Base-by-base conservation (phyloP, 1,284 basidiomycete genomes). In the Sphaerobolus stellatus region DNA sequence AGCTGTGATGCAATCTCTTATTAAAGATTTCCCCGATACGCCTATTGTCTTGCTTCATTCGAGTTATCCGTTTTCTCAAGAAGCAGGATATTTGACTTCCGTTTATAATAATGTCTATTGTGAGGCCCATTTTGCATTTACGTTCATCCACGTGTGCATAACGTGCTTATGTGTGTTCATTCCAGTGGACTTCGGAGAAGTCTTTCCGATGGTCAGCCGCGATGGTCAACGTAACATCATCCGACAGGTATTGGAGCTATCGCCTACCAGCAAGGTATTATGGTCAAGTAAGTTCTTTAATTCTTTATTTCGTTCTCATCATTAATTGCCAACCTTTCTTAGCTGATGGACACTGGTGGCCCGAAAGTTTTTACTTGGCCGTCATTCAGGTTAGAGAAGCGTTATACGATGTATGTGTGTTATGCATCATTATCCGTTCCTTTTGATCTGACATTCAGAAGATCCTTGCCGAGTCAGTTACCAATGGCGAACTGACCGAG, bases 291-390 rank as follows among this genome's bases (percentile, higher is more conserved):
- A 57, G 81, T 72, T 41, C 47, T 18, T 44, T 54, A 59, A 18
- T 59, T 45, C 50, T 34, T 56, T 28, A 47, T 49, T 46, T 4
- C 20, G 2, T 41, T 40, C 20, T 40, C 16, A 18, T 7, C 29
- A 31, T 34, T 22, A 25, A 40, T 13, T 20, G 24, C 45, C 16
- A 46, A 22, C 14, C 20, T 20, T 18, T 49, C 27, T 18, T 13
- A 88, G 86, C 83, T 22, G 88, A 90, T 59, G 88, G 84, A 16
- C 84, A 86, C 64, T 89, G 82, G 77, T 88, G 84, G 81, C 88
- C 88, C 3, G 88, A 90, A 64, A 78, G 80, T 0, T 91, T 79
- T 62, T 90, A 88, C 63, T 71, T 90, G 9, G 86, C 81, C 1
- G 75, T 75, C 2, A 49, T 79, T 1, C 88, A 90, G 67, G 79